phyloP scores from a whole-genome alignment of 371 early-diverging fungal species.

The Mortierella sp. region DNA sequence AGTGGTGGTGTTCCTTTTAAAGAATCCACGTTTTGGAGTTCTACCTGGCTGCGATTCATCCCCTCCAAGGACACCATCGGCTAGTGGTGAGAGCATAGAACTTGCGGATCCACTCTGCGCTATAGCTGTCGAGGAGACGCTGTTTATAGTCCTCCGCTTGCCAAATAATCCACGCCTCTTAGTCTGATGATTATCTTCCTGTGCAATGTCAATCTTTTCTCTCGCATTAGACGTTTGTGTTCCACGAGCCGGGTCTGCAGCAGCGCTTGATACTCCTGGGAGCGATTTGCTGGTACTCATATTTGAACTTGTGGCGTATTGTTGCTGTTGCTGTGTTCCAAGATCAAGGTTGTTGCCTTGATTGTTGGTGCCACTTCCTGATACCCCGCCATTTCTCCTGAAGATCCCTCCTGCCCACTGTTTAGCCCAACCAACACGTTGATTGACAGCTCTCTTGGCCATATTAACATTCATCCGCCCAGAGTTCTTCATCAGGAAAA shows the following conservation, averaged over 20 bases:
- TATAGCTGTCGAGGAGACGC: neutral
- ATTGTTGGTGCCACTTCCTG: conserved; percentile 7
- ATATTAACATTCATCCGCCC: conserved; percentile 63
- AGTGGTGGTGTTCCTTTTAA: conserved; percentile 21
- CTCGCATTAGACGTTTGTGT: neutral
- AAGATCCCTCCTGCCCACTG: conserved; percentile 67
- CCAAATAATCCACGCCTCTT: conserved; percentile 49
- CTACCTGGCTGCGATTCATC: conserved; percentile 17
- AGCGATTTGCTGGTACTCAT: neutral
- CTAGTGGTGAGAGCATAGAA: neutral
- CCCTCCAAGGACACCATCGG: conserved; percentile 4
- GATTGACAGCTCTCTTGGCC: conserved; percentile 66
- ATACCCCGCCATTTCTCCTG: conserved; percentile 23
- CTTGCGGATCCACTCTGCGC: neutral
- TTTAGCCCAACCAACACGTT: conserved; percentile 65
- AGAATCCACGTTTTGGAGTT: conserved; percentile 30
- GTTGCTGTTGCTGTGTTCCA: conserved; percentile 5
- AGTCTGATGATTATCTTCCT: conserved; percentile 32
- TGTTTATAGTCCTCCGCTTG: conserved; percentile 22
- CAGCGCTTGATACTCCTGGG: neutral
- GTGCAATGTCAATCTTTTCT: neutral
- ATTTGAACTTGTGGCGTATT: neutral
- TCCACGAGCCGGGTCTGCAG: neutral
- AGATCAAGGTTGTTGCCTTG: neutral
- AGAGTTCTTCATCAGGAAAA: conserved; percentile 67